Evolutionary conservation across 2,329 filamentous ascomycete genomes (phyloP), one percentile per base, ranked within the genome.

Genomic region (Teratosphaeria viscida): DNA sequence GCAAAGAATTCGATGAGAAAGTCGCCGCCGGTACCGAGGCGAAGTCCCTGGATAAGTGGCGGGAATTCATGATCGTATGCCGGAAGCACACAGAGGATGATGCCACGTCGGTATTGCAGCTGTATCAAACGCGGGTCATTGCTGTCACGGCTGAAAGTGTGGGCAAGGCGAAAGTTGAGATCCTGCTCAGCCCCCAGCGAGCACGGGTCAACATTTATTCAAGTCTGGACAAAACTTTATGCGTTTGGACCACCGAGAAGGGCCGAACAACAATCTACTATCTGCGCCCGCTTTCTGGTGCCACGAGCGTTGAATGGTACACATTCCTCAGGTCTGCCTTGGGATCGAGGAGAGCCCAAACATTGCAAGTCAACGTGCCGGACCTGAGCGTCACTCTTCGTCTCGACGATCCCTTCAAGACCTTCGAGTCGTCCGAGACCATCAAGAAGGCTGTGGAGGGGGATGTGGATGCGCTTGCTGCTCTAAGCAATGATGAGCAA

Each of bases 251-350:
- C 35, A 80, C 81, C 2, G 75, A 76, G 60, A 78, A 77, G 58
- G 73, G 71, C 19, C 79, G 82, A 2, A 85, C 82, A 1, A 77
- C 77, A 37, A 85, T 88, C 57, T 82, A 81, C 63, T 84, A 87
- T 61, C 78, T 88, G 71, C 79, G 83, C 34, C 79, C 85, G 5
- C 79, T 81, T 12, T 85, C 85, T 19, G 77, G 79, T 2, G 81
- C 82, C 5, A 82, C 82, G 65, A 82, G 84, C 6, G 81, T 85
- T 10, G 85, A 88, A 68, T 88, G 85, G 85, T 87, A 85, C 67
- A 86, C 84, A 0, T 87, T 87, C 63, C 74, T 88, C 14, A 77
- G 80, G 12, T 81, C 82, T 57, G 75, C 81, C 7, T 73, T 87
- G 23, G 85, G 85, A 43, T 82, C 80, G 78, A 76, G 78, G 54